These are phyloP conservation scores for Camellia lanceoleosa DNA, from an alignment of 148 eudicot genomes.

Conservation along the genomic window DNA sequence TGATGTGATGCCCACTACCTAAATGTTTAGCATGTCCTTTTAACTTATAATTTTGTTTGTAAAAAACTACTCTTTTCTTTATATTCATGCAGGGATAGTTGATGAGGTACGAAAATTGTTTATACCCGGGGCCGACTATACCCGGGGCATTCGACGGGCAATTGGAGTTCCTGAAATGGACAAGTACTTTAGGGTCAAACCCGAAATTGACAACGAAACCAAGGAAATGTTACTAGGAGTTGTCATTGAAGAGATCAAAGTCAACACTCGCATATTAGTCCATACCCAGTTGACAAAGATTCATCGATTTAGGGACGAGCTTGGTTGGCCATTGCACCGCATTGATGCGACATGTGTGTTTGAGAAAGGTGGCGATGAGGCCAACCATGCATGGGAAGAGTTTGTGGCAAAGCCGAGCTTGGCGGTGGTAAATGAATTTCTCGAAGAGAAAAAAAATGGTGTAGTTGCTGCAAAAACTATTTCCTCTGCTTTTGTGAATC, in stretches of 20 bases:
- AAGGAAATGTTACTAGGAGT: constrained; percentile 5
- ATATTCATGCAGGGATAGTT: constrained; percentile 21
- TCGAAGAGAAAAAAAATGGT: neutral
- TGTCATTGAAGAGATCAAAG: constrained; percentile 23
- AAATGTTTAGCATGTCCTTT: neutral
- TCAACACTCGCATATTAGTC: constrained; percentile 18
- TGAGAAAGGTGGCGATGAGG: neutral
- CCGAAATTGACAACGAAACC: neutral
- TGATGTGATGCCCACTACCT: neutral
- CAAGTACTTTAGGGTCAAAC: neutral
- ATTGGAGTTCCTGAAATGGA: constrained; percentile 34
- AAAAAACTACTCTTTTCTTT: no score
- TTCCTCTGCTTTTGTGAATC: neutral
- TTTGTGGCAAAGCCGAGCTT: constrained; percentile 12
- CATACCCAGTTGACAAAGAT: constrained; percentile 16
- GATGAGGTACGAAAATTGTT: constrained; percentile 27
- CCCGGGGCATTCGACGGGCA: constrained; percentile 26
- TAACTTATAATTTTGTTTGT: no score
- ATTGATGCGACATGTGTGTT: constrained; percentile 18
- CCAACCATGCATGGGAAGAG: constrained; percentile 16
- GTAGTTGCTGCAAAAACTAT: neutral
- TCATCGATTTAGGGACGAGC: constrained; percentile 12
- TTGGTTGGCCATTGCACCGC: constrained; percentile 11
- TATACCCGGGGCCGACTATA: constrained; percentile 20
- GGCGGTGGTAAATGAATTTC: constrained; percentile 9